Percentiles rank a stretch among this genome's conserved stretches.
Evolutionary conservation across 164 flowering plant genomes (phyloP).

Genomic region (Umbilicus rupestris): DNA sequence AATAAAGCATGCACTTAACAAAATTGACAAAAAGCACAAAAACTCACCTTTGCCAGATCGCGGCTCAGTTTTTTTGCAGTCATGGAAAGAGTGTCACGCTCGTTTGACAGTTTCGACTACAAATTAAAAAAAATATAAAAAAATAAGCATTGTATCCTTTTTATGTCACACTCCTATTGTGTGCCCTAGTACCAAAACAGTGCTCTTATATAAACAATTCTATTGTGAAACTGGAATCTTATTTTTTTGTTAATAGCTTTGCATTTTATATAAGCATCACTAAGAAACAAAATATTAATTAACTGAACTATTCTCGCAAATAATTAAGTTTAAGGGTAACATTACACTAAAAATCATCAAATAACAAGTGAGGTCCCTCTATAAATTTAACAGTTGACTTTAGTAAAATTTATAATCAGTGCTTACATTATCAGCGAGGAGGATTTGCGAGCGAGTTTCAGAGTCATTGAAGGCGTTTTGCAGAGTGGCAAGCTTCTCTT

Average conservation of each 20-base stretch:
- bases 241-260: too few relatives aligned
- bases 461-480: conserved; percentile 33
- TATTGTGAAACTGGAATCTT: too few relatives aligned
- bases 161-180: too few relatives aligned
- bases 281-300: too few relatives aligned
- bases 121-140: conserved; percentile 13
- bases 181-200: too few relatives aligned
- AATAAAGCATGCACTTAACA: background rate
- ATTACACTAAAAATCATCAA: conserved; percentile 1
- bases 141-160: background rate
- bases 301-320: too few relatives aligned
- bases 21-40: background rate
- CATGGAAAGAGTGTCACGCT: conserved; percentile 53
- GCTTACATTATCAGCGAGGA: conserved; percentile 65
- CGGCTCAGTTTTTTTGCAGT: conserved; percentile 59
- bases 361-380: too few relatives aligned
- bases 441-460: conserved; percentile 34
- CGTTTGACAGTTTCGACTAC: conserved; percentile 58
- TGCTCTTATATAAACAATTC: too few relatives aligned
- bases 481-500: conserved; percentile 40
- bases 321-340: background rate
- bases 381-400: background rate
- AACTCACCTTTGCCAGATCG: conserved; percentile 67
- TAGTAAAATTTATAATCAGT: background rate
- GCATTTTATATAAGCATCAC: too few relatives aligned